Percentiles rank a stretch among this genome's conserved stretches.
Evolutionary conservation across 257 asterid species (phyloP).

Genomic region (Solanum sejunctum): DNA sequence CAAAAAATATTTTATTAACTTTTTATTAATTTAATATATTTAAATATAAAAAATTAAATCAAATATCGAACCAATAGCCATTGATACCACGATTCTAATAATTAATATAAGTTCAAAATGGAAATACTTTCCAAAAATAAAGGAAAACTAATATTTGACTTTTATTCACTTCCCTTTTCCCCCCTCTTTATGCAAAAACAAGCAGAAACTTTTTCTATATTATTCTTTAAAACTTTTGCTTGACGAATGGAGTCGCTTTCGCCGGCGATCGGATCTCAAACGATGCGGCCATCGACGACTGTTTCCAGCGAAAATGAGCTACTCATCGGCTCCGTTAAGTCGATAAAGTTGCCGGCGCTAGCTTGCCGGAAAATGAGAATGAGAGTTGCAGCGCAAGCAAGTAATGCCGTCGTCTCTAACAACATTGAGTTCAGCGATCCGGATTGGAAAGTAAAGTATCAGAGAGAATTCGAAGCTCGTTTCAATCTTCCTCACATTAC

Average conservation of each 20-base stretch:
- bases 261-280: slow-evolving; percentile 34
- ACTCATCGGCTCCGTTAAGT: neutral
- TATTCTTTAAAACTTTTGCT: neutral
- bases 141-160: neutral
- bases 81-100: too few relatives aligned
- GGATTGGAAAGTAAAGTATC: slow-evolving; percentile 60
- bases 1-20: too few relatives aligned
- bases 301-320: neutral
- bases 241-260: slow-evolving; percentile 42
- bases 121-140: neutral
- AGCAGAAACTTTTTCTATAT: neutral
- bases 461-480: slow-evolving; percentile 55
- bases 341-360: neutral
- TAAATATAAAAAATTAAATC: too few relatives aligned
- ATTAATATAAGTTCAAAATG: neutral
- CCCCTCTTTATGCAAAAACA: neutral
- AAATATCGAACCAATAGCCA: too few relatives aligned
- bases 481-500: slow-evolving; percentile 62
- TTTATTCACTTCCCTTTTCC: neutral
- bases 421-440: slow-evolving; percentile 51
- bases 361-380: slow-evolving; percentile 6
- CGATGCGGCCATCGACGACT: slow-evolving; percentile 6
- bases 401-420: neutral
- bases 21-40: too few relatives aligned
- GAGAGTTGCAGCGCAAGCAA: neutral